These are phyloP conservation scores for Funneliformis mosseae DNA, from an alignment of 192 early-diverging fungal genomes.

Conservation along the genomic window DNA sequence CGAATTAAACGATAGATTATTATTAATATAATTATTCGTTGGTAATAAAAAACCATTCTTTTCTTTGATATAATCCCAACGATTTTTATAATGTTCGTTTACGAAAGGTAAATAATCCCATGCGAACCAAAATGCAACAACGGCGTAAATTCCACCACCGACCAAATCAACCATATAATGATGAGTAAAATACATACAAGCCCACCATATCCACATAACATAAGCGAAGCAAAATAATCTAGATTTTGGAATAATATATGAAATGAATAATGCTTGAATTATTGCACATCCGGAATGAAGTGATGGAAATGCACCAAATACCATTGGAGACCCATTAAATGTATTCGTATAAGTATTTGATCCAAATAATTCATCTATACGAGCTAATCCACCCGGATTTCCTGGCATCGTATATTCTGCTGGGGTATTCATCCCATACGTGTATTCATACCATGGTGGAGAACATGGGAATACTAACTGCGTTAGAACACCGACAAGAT, in stretches of 20 bases:
- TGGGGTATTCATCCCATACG: slow-evolving; percentile 59
- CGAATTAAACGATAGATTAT: background rate
- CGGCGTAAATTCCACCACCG: slow-evolving; percentile 66
- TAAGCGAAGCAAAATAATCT: slow-evolving; percentile 53
- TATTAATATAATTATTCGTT: background rate
- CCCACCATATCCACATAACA: slow-evolving; percentile 78
- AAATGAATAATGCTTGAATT: slow-evolving; percentile 62
- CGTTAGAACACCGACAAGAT: slow-evolving; percentile 68
- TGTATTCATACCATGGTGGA: slow-evolving; percentile 75
- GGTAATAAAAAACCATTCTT: background rate
- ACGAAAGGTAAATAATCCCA: slow-evolving; percentile 49
- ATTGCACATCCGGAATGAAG: slow-evolving; percentile 73
- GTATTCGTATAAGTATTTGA: slow-evolving; percentile 61
- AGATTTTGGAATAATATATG: slow-evolving; percentile 48
- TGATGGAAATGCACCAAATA: slow-evolving; percentile 78
- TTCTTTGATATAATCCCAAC: background rate
- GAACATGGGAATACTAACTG: slow-evolving; percentile 68
- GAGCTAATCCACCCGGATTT: slow-evolving; percentile 65
- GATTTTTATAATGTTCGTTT: background rate
- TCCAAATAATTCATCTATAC: slow-evolving; percentile 69
- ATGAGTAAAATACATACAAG: slow-evolving; percentile 75
- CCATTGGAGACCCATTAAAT: slow-evolving; percentile 69
- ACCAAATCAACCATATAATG: slow-evolving; percentile 76
- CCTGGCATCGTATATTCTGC: slow-evolving; percentile 69
- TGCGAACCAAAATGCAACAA: slow-evolving; percentile 56